Evolutionary conservation across 257 asterid genomes (phyloP).

Genomic region (Rhazya stricta): DNA sequence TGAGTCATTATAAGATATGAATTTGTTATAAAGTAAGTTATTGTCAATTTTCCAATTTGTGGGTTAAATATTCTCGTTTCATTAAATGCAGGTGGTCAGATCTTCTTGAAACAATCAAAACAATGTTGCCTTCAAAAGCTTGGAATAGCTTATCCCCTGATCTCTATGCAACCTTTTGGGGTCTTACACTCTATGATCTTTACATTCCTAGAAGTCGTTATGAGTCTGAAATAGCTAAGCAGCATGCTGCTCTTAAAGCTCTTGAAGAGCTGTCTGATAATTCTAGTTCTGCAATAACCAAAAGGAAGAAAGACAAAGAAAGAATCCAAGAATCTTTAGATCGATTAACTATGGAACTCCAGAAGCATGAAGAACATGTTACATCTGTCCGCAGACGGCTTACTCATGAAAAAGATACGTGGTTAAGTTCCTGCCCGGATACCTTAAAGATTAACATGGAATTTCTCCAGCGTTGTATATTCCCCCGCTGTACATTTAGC

Average conservation of each 20-base stretch:
- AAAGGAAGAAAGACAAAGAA: constrained; percentile 97
- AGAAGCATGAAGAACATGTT: constrained; percentile 95
- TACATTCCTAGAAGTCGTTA: constrained; percentile 90
- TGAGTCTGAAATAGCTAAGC: constrained; percentile 80
- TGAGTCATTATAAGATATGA: background rate
- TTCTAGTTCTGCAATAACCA: constrained; percentile 97
- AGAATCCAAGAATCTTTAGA: constrained; percentile 97
- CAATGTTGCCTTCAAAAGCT: constrained; percentile 93
- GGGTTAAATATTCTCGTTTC: background rate
- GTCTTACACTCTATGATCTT: constrained; percentile 95
- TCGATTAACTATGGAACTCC: constrained; percentile 71
- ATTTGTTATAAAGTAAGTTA: background rate
- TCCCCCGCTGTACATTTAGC: constrained; percentile 97
- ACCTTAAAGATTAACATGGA: constrained; percentile 97
- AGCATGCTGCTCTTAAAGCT: constrained; percentile 85
- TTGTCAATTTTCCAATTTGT: background rate
- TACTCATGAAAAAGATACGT: constrained; percentile 84
- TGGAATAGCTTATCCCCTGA: constrained; percentile 99
- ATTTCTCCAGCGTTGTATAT: constrained; percentile 96
- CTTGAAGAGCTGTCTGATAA: constrained; percentile 93
- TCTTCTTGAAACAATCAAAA: constrained; percentile 79
- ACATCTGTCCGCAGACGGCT: constrained; percentile 89
- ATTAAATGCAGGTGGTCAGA: constrained; percentile 69
- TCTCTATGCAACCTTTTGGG: constrained; percentile 97
- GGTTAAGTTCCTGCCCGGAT: constrained; percentile 99